Evolutionary conservation across 352 stramenopile genomes (phyloP).

Genomic region (Globisporangium parvum): DNA sequence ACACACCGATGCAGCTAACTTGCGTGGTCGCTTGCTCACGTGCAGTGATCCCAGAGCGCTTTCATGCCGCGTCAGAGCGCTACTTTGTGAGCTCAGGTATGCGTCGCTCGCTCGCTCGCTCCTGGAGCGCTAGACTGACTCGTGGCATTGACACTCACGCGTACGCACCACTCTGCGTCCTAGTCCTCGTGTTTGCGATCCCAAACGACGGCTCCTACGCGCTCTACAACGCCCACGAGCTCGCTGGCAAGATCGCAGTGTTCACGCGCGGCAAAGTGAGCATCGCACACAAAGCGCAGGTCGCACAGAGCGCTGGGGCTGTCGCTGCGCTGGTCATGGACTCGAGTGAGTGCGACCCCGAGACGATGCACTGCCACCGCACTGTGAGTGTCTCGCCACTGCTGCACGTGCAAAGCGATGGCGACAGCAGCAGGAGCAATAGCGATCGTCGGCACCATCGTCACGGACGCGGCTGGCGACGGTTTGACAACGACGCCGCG

Average conservation of each 20-base stretch:
- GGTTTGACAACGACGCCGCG: constrained; percentile 4
- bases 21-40: neutral
- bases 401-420: neutral
- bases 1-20: too few species aligned
- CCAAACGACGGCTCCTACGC: constrained; percentile 13
- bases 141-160: neutral
- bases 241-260: constrained; percentile 11
- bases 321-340: constrained; percentile 10
- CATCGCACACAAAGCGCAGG: constrained; percentile 8
- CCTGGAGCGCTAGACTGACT: neutral
- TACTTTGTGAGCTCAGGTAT: constrained; percentile 9
- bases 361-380: constrained; percentile 12
- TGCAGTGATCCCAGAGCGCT: constrained; percentile 6
- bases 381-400: neutral
- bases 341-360: constrained; percentile 4
- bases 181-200: constrained; percentile 15
- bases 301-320: constrained; percentile 10
- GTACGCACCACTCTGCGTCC: neutral
- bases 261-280: constrained; percentile 14
- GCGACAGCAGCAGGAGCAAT: neutral
- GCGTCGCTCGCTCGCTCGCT: neutral
- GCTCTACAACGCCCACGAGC: constrained; percentile 14
- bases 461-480: neutral
- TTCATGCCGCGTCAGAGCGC: neutral
- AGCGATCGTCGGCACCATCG: neutral